Conservation (phyloP, 148 eudicot species). For the Simmondsia chinensis region DNA sequence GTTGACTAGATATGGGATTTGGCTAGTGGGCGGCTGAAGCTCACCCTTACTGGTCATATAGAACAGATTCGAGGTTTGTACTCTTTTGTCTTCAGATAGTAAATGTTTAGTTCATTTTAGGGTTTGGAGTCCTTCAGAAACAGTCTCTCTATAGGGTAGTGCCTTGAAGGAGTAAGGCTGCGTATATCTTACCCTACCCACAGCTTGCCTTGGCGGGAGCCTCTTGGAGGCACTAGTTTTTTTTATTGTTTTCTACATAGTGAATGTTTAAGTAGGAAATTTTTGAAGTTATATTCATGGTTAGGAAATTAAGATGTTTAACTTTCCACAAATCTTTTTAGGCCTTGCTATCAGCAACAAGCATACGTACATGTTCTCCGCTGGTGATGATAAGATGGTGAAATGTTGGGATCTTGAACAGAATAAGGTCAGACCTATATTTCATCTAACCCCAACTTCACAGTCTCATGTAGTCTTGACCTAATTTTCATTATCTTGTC, state of each 20-base stretch:
- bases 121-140: too few relatives aligned
- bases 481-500: neutral
- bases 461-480: neutral
- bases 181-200: too few relatives aligned
- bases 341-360: conserved; percentile 89
- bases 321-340: conserved; percentile 15
- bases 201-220: too few relatives aligned
- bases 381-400: conserved; percentile 98
- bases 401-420: conserved; percentile 99
- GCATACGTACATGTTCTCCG: conserved; percentile 99
- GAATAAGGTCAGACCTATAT: conserved; percentile 86
- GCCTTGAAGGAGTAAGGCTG: too few relatives aligned
- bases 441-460: neutral
- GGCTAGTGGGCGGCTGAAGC: conserved; percentile 69
- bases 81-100: neutral
- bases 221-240: too few relatives aligned
- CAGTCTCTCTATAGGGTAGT: too few relatives aligned
- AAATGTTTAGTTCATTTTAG: too few relatives aligned
- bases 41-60: conserved; percentile 95
- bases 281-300: neutral
- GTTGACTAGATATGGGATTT: conserved; percentile 82
- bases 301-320: neutral
- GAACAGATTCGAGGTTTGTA: conserved; percentile 93
- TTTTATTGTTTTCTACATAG: too few relatives aligned
- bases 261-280: neutral